A percentile compares a stretch with the other conserved stretches of the same genome.
Conservation (phyloP, 257 asterid genomes). For the Solanum phureja region DNA sequence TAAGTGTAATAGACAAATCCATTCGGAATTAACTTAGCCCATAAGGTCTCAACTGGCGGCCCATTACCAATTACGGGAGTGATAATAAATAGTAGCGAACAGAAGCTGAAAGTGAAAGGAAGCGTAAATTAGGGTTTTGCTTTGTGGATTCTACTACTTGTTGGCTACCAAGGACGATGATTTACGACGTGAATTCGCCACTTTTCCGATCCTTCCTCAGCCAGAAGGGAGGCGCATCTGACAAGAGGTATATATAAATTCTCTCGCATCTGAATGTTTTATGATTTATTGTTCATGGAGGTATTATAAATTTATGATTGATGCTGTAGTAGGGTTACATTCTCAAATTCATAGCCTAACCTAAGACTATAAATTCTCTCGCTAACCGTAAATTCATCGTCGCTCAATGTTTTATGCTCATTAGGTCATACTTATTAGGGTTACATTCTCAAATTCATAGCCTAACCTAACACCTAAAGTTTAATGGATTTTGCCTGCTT, state of each 20-base stretch:
- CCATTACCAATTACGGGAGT: background rate
- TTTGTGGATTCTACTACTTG: background rate
- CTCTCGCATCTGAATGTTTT: background rate
- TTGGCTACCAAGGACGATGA: slow-evolving; percentile 9
- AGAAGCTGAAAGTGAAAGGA: background rate
- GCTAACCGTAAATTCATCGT: too few relatives aligned
- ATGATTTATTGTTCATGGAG: background rate
- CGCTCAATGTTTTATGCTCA: too few relatives aligned
- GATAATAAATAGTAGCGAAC: background rate
- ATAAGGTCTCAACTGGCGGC: background rate
- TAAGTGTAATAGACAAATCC: too few relatives aligned
- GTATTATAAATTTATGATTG: background rate
- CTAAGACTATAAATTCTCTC: too few relatives aligned
- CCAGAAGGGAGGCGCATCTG: slow-evolving; percentile 14
- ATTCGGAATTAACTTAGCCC: background rate
- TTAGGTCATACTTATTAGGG: too few relatives aligned
- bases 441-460: too few relatives aligned
- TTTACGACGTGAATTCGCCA: slow-evolving; percentile 41
- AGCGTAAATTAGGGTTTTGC: background rate
- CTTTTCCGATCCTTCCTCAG: slow-evolving; percentile 42
- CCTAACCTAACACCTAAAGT: background rate
- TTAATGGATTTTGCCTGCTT: background rate
- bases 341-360: background rate
- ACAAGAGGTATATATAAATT: slow-evolving; percentile 11
- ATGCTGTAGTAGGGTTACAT: background rate